phyloP scores from a whole-genome alignment of 805 yeast species.

The Ogataea methylovora region DNA sequence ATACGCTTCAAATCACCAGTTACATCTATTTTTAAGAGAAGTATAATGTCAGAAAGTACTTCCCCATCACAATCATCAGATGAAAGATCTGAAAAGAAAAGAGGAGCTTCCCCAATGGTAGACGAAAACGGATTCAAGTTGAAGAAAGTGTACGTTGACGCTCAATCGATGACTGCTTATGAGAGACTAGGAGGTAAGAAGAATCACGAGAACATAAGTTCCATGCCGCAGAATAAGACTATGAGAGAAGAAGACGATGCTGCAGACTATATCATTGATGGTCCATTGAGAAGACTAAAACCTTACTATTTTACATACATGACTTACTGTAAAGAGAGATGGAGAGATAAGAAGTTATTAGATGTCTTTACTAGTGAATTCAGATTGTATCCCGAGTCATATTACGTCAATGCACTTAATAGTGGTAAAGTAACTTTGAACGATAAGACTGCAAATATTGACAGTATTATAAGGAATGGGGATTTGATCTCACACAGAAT shows the following conservation, averaged over 20 bases:
- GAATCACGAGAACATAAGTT: constrained; percentile 8
- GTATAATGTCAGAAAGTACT: no score
- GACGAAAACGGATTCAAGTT: constrained; percentile 43
- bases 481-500: constrained; percentile 71
- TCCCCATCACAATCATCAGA: no score
- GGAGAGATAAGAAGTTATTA: constrained; percentile 77
- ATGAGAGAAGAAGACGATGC: constrained; percentile 53
- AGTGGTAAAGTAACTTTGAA: constrained; percentile 74
- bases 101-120: constrained; percentile 18
- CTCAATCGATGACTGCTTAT: constrained; percentile 31
- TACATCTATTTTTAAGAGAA: no score
- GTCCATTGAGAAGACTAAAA: constrained; percentile 58
- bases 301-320: constrained; percentile 88
- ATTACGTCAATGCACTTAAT: constrained; percentile 48
- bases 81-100: constrained; percentile 1
- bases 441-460: constrained; percentile 51
- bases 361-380: constrained; percentile 84
- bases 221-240: constrained; percentile 17
- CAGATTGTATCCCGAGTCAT: constrained; percentile 63
- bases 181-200: constrained; percentile 31
- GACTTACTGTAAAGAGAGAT: constrained; percentile 85
- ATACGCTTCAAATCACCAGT: no score
- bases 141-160: constrained; percentile 36
- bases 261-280: constrained; percentile 48
- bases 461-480: constrained; percentile 69